Base-by-base conservation (phyloP, 2,329 filamentous ascomycete genomes). In the Sclerotinia borealis region DNA sequence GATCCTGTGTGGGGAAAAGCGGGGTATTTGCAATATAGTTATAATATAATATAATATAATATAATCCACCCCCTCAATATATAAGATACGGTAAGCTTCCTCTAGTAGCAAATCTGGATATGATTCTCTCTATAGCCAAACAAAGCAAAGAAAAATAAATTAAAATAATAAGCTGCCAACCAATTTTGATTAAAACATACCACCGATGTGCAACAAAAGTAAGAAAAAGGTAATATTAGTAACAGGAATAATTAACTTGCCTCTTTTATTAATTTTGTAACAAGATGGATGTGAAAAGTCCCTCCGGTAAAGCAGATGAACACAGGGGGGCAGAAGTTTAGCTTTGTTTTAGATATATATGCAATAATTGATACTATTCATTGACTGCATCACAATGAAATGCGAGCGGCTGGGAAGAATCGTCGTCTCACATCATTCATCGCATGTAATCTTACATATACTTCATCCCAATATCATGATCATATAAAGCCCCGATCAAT, bases 131-230 rank as follows among this genome's bases (percentile, higher is more conserved):
- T n/a, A n/a, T n/a, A 29, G 43, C 52, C 52, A 31, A 55, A 31
- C 11, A 22, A 43, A 31, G 1, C 2, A 9, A 2, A 19, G 11
- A 10, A 22, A 50, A 17, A 27, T 22, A 11, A 45, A 45, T 22
- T 4, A 56, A 34, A 56, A 27, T 29, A 41, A 34, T 56, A 56
- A 56, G 39, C 37, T 56, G 39, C 39, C 39, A 45, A 56, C 19
- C 27, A 34, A 22, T 45, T 56, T 56, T 56, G 54, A 56, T 56
- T 56, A 56, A 56, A 43, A 11, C 45, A 56, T 34, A 56, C 45
- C 34, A 7, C 27, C 19, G n/a, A 58, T 4, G 36, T 45, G 39
- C 29, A 58, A 56, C 52, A 56, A 56, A 56, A 6, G 27, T 45
- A 45, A 58, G 13, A 58, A 34, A 25, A 22, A 22, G 2, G 27